These are phyloP conservation scores for Helotiales sp. DNA, from an alignment of 2,329 filamentous ascomycete species.

Conservation along the genomic window DNA sequence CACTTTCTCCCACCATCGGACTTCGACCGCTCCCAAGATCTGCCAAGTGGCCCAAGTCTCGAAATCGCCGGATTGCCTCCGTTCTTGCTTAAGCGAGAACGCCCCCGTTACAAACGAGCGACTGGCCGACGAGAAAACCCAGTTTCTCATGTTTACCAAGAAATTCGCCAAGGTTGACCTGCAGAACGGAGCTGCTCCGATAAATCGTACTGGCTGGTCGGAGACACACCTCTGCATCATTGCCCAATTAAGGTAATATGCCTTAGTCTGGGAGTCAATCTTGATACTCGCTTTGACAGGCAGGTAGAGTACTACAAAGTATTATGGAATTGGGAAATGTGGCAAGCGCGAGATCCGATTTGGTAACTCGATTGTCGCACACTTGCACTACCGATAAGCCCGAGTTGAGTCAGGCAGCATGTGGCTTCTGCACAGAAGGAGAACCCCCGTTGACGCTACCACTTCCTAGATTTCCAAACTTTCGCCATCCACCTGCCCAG, in stretches of 20 bases:
- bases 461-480: neutral
- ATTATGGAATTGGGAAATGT: no score
- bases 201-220: no score
- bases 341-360: no score
- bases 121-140: neutral
- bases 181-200: no score
- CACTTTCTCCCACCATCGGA: neutral
- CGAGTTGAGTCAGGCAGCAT: no score
- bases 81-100: constrained; percentile 1
- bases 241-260: no score
- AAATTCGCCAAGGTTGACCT: neutral
- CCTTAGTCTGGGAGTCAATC: no score
- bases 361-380: no score
- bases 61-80: neutral
- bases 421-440: neutral
- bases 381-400: no score
- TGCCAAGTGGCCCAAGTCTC: neutral
- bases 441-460: neutral
- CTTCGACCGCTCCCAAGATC: neutral
- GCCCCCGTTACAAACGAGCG: neutral
- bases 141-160: neutral
- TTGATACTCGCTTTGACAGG: no score
- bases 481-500: neutral
- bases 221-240: no score
- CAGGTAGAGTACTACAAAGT: no score